Percentiles rank a stretch among this genome's conserved stretches.
Conservation (phyloP, 225 moss, liverwort and hornwort genomes). For the Polytrichum formosum region DNA sequence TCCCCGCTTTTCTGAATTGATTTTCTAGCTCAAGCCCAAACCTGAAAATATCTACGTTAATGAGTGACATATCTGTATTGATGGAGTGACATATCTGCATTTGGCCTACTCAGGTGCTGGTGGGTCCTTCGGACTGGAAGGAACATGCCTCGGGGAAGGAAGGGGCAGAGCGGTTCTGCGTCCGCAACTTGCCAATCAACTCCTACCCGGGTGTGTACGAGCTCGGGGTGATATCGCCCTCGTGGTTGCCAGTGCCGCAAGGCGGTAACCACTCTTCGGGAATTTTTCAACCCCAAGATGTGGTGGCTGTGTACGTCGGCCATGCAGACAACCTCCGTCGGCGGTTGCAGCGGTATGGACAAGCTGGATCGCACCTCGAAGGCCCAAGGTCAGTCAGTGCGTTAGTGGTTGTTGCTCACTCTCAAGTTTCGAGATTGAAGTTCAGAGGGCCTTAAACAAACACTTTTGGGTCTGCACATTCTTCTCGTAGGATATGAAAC, state of each 20-base stretch:
- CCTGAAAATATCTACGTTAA: too few species aligned
- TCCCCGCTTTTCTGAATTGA: not conserved
- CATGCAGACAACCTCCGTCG: slow-evolving; percentile 87
- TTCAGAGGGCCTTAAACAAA: not conserved
- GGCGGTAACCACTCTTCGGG: not conserved
- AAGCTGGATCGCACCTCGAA: slow-evolving; percentile 84
- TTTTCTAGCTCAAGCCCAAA: too few species aligned
- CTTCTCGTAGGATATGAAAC: not conserved
- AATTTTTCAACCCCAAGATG: slow-evolving; percentile 55
- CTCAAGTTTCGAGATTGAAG: not conserved
- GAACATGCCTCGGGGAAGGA: slow-evolving; percentile 60
- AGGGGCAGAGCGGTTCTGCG: slow-evolving; percentile 60
- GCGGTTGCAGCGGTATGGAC: slow-evolving; percentile 77
- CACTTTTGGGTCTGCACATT: not conserved
- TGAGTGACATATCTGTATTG: too few species aligned
- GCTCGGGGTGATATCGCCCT: slow-evolving; percentile 67
- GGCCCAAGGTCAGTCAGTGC: slow-evolving; percentile 27
- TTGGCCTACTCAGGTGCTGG: slow-evolving; percentile 43
- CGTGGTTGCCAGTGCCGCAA: slow-evolving; percentile 24
- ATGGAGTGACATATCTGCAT: not conserved
- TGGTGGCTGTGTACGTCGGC: slow-evolving; percentile 82
- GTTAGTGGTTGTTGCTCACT: not conserved
- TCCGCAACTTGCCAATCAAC: slow-evolving; percentile 70
- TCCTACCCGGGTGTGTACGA: slow-evolving; percentile 91
- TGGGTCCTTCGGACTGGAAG: slow-evolving; percentile 86